Percentiles rank a stretch among this genome's conserved stretches.
Evolutionary conservation across 495 filamentous ascomycete species (phyloP).

Genomic region (Bacidia gigantensis): DNA sequence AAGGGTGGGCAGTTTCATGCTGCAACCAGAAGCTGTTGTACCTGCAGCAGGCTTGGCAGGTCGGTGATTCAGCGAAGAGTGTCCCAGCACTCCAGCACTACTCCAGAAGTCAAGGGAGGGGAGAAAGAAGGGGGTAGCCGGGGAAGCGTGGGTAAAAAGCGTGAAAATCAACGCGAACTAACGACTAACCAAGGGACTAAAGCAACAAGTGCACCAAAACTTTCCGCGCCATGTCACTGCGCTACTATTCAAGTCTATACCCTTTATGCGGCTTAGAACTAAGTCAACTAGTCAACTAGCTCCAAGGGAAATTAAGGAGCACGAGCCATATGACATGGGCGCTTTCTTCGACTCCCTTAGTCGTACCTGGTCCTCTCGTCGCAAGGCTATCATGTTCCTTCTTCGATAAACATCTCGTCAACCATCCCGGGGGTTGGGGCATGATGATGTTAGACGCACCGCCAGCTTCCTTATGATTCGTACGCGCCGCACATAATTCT

Average conservation of each 20-base stretch:
- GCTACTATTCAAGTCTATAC: conserved; percentile 3
- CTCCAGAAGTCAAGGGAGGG: too few species aligned
- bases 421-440: background rate
- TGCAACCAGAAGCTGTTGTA: background rate
- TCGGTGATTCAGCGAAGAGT: background rate
- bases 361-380: background rate
- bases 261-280: background rate
- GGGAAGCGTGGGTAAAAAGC: too few species aligned
- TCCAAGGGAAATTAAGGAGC: conserved; percentile 8
- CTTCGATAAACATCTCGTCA: background rate
- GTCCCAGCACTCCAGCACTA: too few species aligned
- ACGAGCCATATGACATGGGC: conserved; percentile 3
- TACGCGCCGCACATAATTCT: background rate
- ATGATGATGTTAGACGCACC: too few species aligned
- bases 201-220: background rate
- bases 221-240: conserved; percentile 10
- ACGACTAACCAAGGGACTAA: background rate
- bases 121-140: too few species aligned
- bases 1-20: background rate
- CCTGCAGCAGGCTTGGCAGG: background rate
- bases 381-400: background rate
- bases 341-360: background rate
- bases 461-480: background rate
- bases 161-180: too few species aligned
- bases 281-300: too few species aligned